Base-by-base conservation (phyloP, 2,329 filamentous ascomycete genomes). In the Xylariomycetidae sp. region DNA sequence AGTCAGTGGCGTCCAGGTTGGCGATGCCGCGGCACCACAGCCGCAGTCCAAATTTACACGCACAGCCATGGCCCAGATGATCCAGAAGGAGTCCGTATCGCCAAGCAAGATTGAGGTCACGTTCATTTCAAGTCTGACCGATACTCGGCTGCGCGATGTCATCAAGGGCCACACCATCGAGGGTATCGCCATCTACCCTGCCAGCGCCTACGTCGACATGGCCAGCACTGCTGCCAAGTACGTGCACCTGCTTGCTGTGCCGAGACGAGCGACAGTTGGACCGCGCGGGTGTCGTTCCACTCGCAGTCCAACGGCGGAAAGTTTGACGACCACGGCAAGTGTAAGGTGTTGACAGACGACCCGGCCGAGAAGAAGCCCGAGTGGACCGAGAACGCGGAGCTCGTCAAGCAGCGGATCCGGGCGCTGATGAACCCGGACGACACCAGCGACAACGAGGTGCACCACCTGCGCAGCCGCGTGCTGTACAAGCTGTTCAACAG, bases 401-500 rank as follows among this genome's bases (percentile, higher is more conserved):
- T 23, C 3, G 31, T 19, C 8, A 25, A 23, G 20, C 3, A 4
- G 14, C 35, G 31, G 10, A 33, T 25, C 28, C 14, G 19, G 16
- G 6, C 19, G 2, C n/a, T 43, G 2, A 35, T 35, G 19, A 16
- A 15, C 14, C 15, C 22, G 16, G 23, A 13, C 14, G 8, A 31
- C 16, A 11, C 26, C 14, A 7, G n/a, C 12, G 15, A 25, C 10
- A 27, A 9, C 2, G n/a, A 17, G 16, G 25, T 40, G 12, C 30
- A 42, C 14, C 30, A 35, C 29, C 5, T 43, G 16, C 26, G 19
- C 16, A 26, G 25, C 31, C 27, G 27, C 25, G 37, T 49, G 25
- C 33, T 55, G 29, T 55, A 50, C 35, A 44, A 37, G 17, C 34
- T 53, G 16, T 53, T 48, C 37, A 36, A 36, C 31, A 46, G 35